Conservation (phyloP, 306 rosid genomes). For the Fragaria nilgerrensis region DNA sequence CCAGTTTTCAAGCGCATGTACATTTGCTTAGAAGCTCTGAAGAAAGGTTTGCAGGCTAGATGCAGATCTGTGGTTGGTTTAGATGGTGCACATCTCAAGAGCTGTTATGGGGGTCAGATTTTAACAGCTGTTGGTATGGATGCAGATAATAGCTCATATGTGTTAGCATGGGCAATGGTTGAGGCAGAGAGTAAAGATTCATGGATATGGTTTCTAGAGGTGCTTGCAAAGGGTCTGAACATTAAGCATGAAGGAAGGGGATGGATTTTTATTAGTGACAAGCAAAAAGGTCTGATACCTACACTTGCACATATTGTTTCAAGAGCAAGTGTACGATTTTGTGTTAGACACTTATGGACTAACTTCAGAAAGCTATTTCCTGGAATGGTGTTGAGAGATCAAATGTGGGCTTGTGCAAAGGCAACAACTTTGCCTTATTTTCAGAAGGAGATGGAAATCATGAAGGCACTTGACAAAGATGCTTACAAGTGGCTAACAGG, state of each 20-base stretch:
- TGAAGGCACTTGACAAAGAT: not conserved
- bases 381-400: not conserved
- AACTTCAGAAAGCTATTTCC: not conserved
- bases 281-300: too few species aligned
- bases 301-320: not conserved
- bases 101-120: not conserved
- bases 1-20: not conserved
- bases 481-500: not conserved
- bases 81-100: not conserved
- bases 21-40: not conserved
- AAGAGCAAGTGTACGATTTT: not conserved
- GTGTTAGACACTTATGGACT: not conserved
- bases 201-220: too few species aligned
- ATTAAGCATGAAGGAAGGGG: too few species aligned
- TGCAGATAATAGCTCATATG: too few species aligned
- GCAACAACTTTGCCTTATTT: not conserved
- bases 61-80: not conserved
- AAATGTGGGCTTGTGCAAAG: not conserved
- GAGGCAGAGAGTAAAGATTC: too few species aligned
- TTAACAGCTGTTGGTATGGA: too few species aligned
- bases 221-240: too few species aligned
- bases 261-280: too few species aligned
- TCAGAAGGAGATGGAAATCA: not conserved
- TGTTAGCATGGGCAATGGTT: too few species aligned
- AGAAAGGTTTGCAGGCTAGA: not conserved